These are phyloP conservation scores for Psidium guajava DNA, from an alignment of 345 rosid genomes.

Conservation along the genomic window DNA sequence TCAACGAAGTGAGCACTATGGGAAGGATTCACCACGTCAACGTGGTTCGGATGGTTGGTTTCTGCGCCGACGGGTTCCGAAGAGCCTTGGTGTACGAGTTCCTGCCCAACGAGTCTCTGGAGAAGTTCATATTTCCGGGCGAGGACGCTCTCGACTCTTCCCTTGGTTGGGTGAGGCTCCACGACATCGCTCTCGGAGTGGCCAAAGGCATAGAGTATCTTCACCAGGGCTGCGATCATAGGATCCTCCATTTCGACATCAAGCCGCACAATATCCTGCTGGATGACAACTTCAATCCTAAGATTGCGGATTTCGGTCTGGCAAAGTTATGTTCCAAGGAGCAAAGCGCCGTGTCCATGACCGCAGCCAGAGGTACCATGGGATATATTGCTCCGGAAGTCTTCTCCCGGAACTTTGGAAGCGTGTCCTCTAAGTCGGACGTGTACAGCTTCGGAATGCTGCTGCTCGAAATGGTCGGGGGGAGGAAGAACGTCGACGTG, in stretches of 20 bases:
- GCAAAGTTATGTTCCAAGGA: constrained; percentile 11
- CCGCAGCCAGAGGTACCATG: constrained; percentile 12
- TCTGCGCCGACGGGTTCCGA: constrained; percentile 4
- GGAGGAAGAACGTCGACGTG: background rate
- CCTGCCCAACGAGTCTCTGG: constrained; percentile 18
- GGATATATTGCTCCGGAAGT: constrained; percentile 8
- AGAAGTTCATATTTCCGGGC: constrained; percentile 4
- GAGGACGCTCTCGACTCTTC: background rate
- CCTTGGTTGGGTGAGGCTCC: constrained; percentile 6
- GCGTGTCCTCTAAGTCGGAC: background rate
- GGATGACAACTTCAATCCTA: background rate
- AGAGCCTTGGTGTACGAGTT: constrained; percentile 16
- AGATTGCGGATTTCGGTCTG: constrained; percentile 19
- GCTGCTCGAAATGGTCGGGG: constrained; percentile 7
- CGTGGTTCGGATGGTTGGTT: constrained; percentile 10
- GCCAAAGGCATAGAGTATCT: constrained; percentile 18
- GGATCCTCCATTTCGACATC: constrained; percentile 21
- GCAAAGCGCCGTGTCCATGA: background rate
- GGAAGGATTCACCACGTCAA: constrained; percentile 21
- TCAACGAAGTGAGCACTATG: constrained; percentile 12
- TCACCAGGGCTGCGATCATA: constrained; percentile 15
- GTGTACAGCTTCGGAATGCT: constrained; percentile 9
- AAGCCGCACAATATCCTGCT: constrained; percentile 13
- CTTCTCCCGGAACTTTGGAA: background rate
- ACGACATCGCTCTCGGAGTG: constrained; percentile 7